Base-by-base conservation (phyloP, 2,329 filamentous ascomycete species). In the Trichoderma guizhouense region DNA sequence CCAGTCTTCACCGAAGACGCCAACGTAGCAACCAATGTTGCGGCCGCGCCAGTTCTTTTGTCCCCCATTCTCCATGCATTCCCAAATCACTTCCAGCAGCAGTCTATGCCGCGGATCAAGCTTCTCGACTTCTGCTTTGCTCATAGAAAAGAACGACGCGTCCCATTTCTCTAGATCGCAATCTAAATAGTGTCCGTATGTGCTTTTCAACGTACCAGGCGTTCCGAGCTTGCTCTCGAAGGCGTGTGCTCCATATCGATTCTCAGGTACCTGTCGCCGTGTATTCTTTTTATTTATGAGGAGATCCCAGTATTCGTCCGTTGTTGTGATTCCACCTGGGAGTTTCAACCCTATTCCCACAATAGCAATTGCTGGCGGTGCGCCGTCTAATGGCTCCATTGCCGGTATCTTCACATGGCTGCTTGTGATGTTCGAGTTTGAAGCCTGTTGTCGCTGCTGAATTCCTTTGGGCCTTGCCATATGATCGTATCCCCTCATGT, bases 261-360 rank as follows among this genome's bases (percentile, higher is more conserved):
- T 75, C 15, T 71, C 58, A 2, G 80, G 80, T 2, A 81, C 14
- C n/a, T 66, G 43, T 39, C 30, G 53, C 28, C 51, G 63, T 18
- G 63, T 66, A 18, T 24, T 66, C 9, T 3, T 72, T 28, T 78
- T 77, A 55, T 80, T 78, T 55, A 77, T 18, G 0, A 82, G 73
- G 3, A 82, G 72, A 55, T 79, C 75, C 80, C 80, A 82, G 53
- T 78, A 79, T 4, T 74, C 75, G 8, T 75, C 65, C 0, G 76
- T 67, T 34, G 75, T 76, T 1, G 71, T 61, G 7, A 82, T 73
- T 1, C 75, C 73, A 2, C 80, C 79, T 0, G 80, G 80, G 3
- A 81, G 76, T 8, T 78, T 76, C 71, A 80, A 72, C 1, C 74
- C 80, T 73, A 81, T 78, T n/a, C 80, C 80, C 12, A 78, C 73